phyloP scores from a whole-genome alignment of 257 asterid genomes.

The Fraxinus pennsylvanica region DNA sequence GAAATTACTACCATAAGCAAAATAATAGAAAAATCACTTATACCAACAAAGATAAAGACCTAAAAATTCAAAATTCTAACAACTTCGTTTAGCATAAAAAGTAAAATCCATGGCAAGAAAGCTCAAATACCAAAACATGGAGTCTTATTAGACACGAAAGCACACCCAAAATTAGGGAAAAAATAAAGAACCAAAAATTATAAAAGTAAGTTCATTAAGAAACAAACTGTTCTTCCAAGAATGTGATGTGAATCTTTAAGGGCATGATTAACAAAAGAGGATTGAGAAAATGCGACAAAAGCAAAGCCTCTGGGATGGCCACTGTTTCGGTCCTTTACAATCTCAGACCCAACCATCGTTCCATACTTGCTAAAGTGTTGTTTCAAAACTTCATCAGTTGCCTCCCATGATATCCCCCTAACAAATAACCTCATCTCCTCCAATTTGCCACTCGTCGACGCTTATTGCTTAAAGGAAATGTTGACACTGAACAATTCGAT shows the following conservation, averaged over 20 bases:
- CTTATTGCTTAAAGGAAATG: too few relatives aligned
- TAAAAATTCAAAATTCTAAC: background rate
- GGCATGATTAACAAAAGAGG: slow-evolving; percentile 61
- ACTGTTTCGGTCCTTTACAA: slow-evolving; percentile 58
- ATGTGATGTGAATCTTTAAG: slow-evolving; percentile 70
- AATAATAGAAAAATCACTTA: too few relatives aligned
- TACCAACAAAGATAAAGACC: background rate
- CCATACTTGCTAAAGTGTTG: slow-evolving; percentile 72
- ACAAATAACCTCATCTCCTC: slow-evolving; percentile 77
- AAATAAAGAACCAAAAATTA: slow-evolving; percentile 20
- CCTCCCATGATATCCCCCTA: slow-evolving; percentile 88
- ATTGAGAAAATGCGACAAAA: slow-evolving; percentile 71
- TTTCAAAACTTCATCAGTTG: slow-evolving; percentile 57
- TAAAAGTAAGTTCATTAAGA: background rate
- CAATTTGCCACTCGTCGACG: background rate
- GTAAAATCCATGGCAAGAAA: background rate
- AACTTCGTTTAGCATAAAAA: slow-evolving; percentile 7
- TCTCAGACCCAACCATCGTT: slow-evolving; percentile 49
- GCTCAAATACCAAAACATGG: slow-evolving; percentile 5
- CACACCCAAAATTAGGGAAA: background rate
- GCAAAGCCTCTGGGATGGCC: slow-evolving; percentile 87
- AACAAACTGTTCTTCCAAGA: slow-evolving; percentile 67
- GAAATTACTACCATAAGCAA: too few relatives aligned
- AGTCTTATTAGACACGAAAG: background rate
- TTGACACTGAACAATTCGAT: too few relatives aligned